Evolutionary conservation across 169 alveolate genomes (phyloP).

Genomic region (Eimeria acervulina): DNA sequence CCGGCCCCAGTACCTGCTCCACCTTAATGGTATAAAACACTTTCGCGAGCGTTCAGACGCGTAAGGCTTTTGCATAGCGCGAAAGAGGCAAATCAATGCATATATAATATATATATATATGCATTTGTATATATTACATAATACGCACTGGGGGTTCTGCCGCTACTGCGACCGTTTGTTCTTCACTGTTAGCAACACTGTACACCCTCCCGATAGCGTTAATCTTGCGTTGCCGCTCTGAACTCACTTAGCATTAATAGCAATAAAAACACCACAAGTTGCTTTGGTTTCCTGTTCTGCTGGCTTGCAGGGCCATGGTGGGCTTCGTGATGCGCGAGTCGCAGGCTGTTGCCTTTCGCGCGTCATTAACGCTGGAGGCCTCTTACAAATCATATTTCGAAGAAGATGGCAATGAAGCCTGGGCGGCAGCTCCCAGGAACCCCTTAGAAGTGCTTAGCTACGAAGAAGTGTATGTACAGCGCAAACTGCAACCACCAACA

Average conservation of each 20-base stretch:
- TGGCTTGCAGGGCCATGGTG: conserved; percentile 63
- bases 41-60: conserved; percentile 58
- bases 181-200: too few relatives aligned
- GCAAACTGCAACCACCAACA: conserved; percentile 37
- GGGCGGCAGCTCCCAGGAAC: conserved; percentile 53
- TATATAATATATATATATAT: too few relatives aligned
- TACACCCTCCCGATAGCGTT: too few relatives aligned
- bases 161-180: neutral
- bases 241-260: too few relatives aligned
- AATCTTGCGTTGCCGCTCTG: neutral
- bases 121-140: too few relatives aligned
- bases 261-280: too few relatives aligned
- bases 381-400: conserved; percentile 11
- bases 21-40: conserved; percentile 3
- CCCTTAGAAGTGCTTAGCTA: conserved; percentile 22
- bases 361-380: conserved; percentile 6
- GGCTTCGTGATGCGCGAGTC: conserved; percentile 69
- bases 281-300: too few relatives aligned
- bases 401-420: conserved; percentile 17
- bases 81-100: neutral
- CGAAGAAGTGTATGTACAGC: conserved; percentile 38
- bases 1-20: conserved; percentile 50
- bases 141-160: too few relatives aligned
- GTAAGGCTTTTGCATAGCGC: neutral
- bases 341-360: conserved; percentile 65